Evolutionary conservation across 768 basidiomycete species (phyloP).

Genomic region (Baorangia bicolor): DNA sequence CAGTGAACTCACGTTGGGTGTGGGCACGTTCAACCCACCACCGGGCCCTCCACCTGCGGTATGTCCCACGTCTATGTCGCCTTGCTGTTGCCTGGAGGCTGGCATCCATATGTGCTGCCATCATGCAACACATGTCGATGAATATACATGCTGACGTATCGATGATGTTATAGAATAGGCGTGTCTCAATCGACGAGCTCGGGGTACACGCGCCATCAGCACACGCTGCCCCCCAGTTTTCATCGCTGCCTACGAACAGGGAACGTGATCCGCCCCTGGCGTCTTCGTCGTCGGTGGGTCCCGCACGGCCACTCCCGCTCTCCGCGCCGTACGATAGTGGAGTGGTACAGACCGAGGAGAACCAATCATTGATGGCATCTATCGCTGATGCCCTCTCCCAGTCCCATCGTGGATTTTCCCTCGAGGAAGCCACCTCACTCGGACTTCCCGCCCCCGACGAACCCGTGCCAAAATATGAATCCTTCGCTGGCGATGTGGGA

Average conservation of each 20-base stretch:
- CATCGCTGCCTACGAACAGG: slow-evolving; percentile 59
- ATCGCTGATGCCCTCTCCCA: slow-evolving; percentile 38
- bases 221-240: slow-evolving; percentile 42
- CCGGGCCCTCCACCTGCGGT: slow-evolving; percentile 14
- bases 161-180: slow-evolving; percentile 14
- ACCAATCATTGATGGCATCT: slow-evolving; percentile 38
- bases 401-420: slow-evolving; percentile 23
- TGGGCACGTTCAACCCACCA: slow-evolving; percentile 7
- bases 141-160: slow-evolving; percentile 12
- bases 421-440: slow-evolving; percentile 23
- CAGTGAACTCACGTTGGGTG: slow-evolving; percentile 28
- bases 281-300: slow-evolving; percentile 12
- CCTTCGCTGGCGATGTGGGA: slow-evolving; percentile 7
- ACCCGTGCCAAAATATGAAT: slow-evolving; percentile 39
- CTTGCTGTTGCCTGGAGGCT: slow-evolving; percentile 23
- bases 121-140: slow-evolving; percentile 10
- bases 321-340: slow-evolving; percentile 7
- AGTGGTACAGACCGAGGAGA: slow-evolving; percentile 17
- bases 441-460: slow-evolving; percentile 30
- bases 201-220: slow-evolving; percentile 14
- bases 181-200: slow-evolving; percentile 28
- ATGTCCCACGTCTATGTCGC: slow-evolving; percentile 14
- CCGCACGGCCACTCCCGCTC: slow-evolving; percentile 2
- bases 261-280: slow-evolving; percentile 29
- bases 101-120: slow-evolving; percentile 4